These are phyloP conservation scores for Coniochaeta pulveracea DNA, from an alignment of 2,329 filamentous ascomycete genomes.

Conservation along the genomic window DNA sequence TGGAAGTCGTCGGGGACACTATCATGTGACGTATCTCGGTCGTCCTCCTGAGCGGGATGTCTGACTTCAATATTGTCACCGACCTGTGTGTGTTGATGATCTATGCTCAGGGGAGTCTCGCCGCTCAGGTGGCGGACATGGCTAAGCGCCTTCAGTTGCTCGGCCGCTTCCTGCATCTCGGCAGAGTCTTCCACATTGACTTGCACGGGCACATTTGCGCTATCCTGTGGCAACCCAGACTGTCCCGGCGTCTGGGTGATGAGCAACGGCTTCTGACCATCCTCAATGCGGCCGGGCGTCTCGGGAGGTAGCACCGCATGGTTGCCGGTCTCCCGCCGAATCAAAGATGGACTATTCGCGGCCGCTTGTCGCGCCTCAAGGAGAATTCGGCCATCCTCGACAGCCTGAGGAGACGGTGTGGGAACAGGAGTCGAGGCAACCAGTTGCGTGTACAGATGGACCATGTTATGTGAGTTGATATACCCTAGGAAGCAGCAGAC, in stretches of 20 bases:
- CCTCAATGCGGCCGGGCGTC: slow-evolving; percentile 11
- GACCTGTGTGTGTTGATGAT: slow-evolving; percentile 17
- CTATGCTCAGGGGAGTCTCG: slow-evolving; percentile 21
- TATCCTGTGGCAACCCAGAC: slow-evolving; percentile 5
- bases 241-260: slow-evolving; percentile 3
- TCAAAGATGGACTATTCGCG: slow-evolving; percentile 20
- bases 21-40: slow-evolving; percentile 25
- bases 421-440: slow-evolving; percentile 33
- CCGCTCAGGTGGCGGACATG: slow-evolving; percentile 47
- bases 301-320: slow-evolving; percentile 11
- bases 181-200: slow-evolving; percentile 50
- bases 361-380: slow-evolving; percentile 39
- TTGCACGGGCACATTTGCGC: slow-evolving; percentile 23
- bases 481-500: slow-evolving; percentile 56
- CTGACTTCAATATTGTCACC: slow-evolving; percentile 18
- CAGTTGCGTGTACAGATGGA: slow-evolving; percentile 49
- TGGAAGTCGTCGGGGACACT: slow-evolving; percentile 27
- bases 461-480: slow-evolving; percentile 57
- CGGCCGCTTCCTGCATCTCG: slow-evolving; percentile 58
- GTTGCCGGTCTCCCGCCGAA: slow-evolving; percentile 11
- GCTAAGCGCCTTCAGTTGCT: slow-evolving; percentile 54
- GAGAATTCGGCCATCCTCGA: slow-evolving; percentile 46
- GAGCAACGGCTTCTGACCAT: slow-evolving; percentile 9
- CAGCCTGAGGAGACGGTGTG: slow-evolving; percentile 36
- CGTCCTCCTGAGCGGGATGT: slow-evolving; percentile 25